Evolutionary conservation across 2,329 filamentous ascomycete species (phyloP), one percentile per base, ranked within the genome.

Genomic region (Xylariomycetidae sp.): DNA sequence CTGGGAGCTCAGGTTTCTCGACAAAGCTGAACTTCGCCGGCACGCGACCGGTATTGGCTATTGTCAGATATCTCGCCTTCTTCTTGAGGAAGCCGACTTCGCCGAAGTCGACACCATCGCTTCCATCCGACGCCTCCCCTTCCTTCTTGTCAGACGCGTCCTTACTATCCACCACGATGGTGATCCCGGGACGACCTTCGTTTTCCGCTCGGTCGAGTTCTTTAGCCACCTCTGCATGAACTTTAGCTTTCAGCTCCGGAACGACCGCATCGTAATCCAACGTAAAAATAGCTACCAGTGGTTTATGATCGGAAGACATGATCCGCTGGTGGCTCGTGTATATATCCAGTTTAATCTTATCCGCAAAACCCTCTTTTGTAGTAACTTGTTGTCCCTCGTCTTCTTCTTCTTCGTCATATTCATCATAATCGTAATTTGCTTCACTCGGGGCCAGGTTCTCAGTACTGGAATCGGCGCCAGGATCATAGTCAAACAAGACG

Each of bases 301-400:
- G 94, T 57, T 98, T 98, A 61, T 98, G 92, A 50, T 98, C 92
- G 0, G 90, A 97, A 1, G 90, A 95, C 12, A 86, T 75, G 16
- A 98, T 82, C 13, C 85, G 75, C 58, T 97, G 92, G 51, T 97
- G 87, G 1, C 89, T 90, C 0, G 81, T 79, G 56, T 98, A 98
- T 37, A 85, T 61, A 34, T 80, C 74, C 20, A 79, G 61, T 16
- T 59, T 58, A 42, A 82, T 71, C 35, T 63, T 63, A 43, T 81
- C 76, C 3, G 59, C 47, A 34, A 69, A 74, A 0, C 74, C 76
- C 16, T 80, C 76, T 41, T 75, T 78, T 0, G 77, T 79, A 3
- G 69, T 51, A 1, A 76, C 66, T 4, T 69, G 59, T 12, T 73
- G 60, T 13, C 73, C 63, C 0, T 66, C 62, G 11, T 55, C 56